phyloP scores from a whole-genome alignment of 345 rosid genomes.

The Cardamine occulta region DNA sequence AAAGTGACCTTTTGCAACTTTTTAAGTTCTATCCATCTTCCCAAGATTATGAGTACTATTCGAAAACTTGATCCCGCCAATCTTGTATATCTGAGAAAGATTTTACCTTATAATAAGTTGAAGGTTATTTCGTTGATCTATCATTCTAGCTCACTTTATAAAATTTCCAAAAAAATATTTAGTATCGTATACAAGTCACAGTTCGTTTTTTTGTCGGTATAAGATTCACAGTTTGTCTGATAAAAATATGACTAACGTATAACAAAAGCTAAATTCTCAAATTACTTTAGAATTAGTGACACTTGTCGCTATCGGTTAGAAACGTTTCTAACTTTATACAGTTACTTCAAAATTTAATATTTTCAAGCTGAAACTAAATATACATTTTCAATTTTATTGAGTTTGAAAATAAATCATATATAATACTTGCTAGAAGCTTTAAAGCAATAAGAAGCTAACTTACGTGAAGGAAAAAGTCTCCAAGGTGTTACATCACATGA shows the following conservation, averaged over 20 bases:
- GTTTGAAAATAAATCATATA: background rate
- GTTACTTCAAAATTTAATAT: background rate
- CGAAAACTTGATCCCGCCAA: slow-evolving; percentile 37
- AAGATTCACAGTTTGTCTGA: background rate
- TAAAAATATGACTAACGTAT: background rate
- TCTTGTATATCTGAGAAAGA: background rate
- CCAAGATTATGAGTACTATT: slow-evolving; percentile 32
- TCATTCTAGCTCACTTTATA: background rate
- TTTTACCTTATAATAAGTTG: background rate
- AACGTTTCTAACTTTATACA: background rate
- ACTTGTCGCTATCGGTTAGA: background rate
- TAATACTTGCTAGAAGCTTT: background rate
- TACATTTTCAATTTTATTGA: too few species aligned
- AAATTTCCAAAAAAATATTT: background rate
- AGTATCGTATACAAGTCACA: background rate
- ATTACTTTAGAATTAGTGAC: background rate
- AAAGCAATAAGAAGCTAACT: background rate
- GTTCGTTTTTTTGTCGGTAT: background rate
- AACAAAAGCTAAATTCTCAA: background rate
- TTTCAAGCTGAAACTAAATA: background rate
- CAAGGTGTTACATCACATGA: slow-evolving; percentile 28
- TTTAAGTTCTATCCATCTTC: slow-evolving; percentile 11
- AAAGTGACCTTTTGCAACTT: slow-evolving; percentile 19
- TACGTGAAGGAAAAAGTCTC: background rate
- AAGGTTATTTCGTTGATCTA: background rate